Percentiles rank a stretch among this genome's conserved stretches.
phyloP scores from a whole-genome alignment of 2,329 filamentous ascomycete genomes.

The Colletotrichum liriopes region DNA sequence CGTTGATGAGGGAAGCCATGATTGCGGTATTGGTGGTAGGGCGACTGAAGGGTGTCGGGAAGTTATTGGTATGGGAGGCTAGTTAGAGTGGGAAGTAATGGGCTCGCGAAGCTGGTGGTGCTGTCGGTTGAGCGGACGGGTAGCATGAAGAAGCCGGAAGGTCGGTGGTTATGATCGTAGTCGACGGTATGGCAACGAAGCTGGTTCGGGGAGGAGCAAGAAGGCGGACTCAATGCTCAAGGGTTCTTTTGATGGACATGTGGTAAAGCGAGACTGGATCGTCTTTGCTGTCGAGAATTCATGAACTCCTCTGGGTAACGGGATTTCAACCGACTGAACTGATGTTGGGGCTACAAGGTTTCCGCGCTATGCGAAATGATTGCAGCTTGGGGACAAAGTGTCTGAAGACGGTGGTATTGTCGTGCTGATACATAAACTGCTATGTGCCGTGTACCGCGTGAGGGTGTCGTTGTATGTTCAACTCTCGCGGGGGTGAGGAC shows the following conservation, averaged over 20 bases:
- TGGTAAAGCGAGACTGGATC: conserved; percentile 64
- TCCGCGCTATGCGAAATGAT: conserved; percentile 95
- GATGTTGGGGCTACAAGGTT: conserved; percentile 91
- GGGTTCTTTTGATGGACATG: conserved; percentile 70
- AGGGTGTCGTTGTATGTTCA: conserved; percentile 39
- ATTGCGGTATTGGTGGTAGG: conserved; percentile 65
- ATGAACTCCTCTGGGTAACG: conserved; percentile 67
- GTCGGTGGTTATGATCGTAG: conserved; percentile 14
- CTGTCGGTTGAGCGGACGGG: conserved; percentile 32
- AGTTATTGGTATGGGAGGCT: conserved; percentile 27
- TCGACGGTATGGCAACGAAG: conserved; percentile 19
- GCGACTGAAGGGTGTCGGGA: conserved; percentile 26
- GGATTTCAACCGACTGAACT: conserved; percentile 90
- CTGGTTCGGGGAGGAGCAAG: conserved; percentile 50
- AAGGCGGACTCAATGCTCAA: conserved; percentile 68
- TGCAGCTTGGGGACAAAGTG: conserved; percentile 96
- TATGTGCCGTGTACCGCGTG: conserved; percentile 40
- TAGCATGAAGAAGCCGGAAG: conserved; percentile 40
- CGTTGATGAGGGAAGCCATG: conserved; percentile 95
- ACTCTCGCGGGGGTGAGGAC: conserved; percentile 39
- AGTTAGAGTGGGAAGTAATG: conserved; percentile 15
- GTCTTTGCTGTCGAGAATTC: conserved; percentile 67
- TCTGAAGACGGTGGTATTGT: conserved; percentile 90
- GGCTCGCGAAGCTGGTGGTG: conserved; percentile 46
- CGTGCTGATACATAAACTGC: conserved; percentile 99